phyloP scores from a whole-genome alignment of 1,284 basidiomycete genomes.

The Boletellus deceptivus region DNA sequence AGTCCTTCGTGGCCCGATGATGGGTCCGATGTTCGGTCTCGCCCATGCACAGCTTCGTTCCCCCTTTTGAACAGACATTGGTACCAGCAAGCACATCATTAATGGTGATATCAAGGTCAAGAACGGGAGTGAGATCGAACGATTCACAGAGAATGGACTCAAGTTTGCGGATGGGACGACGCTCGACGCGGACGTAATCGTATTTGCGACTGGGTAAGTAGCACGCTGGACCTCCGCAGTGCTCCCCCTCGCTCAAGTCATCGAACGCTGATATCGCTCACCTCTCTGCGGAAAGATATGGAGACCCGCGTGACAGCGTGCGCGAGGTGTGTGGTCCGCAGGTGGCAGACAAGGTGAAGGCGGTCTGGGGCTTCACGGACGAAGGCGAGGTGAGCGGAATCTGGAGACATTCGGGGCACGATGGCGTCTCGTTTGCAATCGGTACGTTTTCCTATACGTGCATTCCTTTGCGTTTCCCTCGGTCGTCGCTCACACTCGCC shows the following conservation, averaged over 20 bases:
- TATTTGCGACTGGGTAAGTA: slow-evolving; percentile 44
- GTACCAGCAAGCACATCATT: slow-evolving; percentile 40
- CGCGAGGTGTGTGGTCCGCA: slow-evolving; percentile 37
- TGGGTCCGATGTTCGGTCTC: neutral
- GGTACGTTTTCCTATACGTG: slow-evolving; percentile 17
- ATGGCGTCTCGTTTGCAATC: slow-evolving; percentile 36
- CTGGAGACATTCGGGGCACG: slow-evolving; percentile 34
- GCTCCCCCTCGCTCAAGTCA: no score
- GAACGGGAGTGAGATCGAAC: slow-evolving; percentile 37
- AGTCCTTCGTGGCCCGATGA: neutral
- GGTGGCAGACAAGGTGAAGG: slow-evolving; percentile 37
- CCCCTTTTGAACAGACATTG: slow-evolving; percentile 29
- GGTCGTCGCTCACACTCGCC: neutral
- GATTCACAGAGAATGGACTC: slow-evolving; percentile 37
- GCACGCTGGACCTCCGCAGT: no score
- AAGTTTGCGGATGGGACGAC: slow-evolving; percentile 43
- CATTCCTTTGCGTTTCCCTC: neutral
- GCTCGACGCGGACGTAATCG: slow-evolving; percentile 45
- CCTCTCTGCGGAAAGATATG: slow-evolving; percentile 20
- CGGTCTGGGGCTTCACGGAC: slow-evolving; percentile 44
- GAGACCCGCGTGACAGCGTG: slow-evolving; percentile 33
- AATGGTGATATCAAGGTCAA: slow-evolving; percentile 47
- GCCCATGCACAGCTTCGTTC: neutral
- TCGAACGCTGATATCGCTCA: no score
- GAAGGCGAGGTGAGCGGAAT: slow-evolving; percentile 46